phyloP scores from a whole-genome alignment of 177 flowering plant genomes.

The Vitis hybrid region DNA sequence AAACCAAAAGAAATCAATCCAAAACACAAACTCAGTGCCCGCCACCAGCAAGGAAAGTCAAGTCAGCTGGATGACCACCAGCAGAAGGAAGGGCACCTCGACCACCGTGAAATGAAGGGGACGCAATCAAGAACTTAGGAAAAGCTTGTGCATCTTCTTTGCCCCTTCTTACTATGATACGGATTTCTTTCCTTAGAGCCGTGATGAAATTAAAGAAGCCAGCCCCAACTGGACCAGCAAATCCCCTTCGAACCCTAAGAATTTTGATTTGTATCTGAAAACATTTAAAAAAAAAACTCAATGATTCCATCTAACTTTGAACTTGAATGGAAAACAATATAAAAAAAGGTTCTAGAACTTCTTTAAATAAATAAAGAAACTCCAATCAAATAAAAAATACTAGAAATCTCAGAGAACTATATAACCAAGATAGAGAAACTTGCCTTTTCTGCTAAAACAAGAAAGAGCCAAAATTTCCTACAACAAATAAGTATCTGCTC shows the following conservation, averaged over 20 bases:
- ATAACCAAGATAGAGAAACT: too few species aligned
- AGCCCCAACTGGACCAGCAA: constrained; percentile 43
- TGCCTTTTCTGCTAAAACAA: too few species aligned
- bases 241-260: background rate
- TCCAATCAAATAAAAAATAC: too few species aligned
- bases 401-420: too few species aligned
- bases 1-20: constrained; percentile 4
- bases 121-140: constrained; percentile 39
- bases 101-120: constrained; percentile 51
- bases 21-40: constrained; percentile 23
- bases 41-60: constrained; percentile 49
- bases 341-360: too few species aligned
- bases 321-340: too few species aligned
- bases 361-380: too few species aligned
- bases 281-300: too few species aligned
- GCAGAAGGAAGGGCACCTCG: constrained; percentile 55
- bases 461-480: too few species aligned
- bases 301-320: too few species aligned
- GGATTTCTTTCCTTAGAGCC: constrained; percentile 32
- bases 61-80: constrained; percentile 49
- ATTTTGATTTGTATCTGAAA: too few species aligned
- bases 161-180: constrained; percentile 25
- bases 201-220: constrained; percentile 32
- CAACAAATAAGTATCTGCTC: too few species aligned
- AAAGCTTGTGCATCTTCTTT: constrained; percentile 24